Percentiles rank a stretch among this genome's conserved stretches.
These are phyloP conservation scores for Nymphaea thermarum DNA, from an alignment of 164 flowering plant genomes.

Conservation along the genomic window DNA sequence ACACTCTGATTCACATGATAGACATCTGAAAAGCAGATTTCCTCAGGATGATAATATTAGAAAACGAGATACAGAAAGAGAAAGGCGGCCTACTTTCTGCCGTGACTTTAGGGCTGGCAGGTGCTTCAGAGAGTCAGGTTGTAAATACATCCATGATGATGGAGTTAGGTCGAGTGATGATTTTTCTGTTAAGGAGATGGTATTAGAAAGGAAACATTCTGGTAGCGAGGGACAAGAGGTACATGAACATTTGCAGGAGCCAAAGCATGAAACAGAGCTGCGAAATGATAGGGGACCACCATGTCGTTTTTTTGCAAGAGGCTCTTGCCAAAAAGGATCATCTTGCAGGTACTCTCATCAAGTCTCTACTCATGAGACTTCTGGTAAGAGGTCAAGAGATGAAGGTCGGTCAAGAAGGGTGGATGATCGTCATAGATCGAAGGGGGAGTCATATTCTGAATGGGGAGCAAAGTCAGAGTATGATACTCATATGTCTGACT, in stretches of 20 bases:
- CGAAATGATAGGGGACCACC: constrained; percentile 1
- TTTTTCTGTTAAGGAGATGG: constrained; percentile 8
- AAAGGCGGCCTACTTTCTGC: constrained; percentile 16
- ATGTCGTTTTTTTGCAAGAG: constrained; percentile 61
- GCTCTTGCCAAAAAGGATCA: constrained; percentile 52
- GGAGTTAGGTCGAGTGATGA: constrained; percentile 19
- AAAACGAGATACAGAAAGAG: constrained; percentile 10
- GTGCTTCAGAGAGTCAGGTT: constrained; percentile 39
- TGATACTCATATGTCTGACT: neutral
- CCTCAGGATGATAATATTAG: constrained; percentile 11
- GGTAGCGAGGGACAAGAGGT: constrained; percentile 4
- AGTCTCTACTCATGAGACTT: constrained; percentile 10
- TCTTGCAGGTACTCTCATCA: constrained; percentile 64
- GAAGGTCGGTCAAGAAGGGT: constrained; percentile 1
- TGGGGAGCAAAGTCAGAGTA: neutral
- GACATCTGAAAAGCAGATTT: constrained; percentile 6
- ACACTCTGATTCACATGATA: constrained; percentile 7
- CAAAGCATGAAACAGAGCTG: neutral
- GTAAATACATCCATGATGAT: constrained; percentile 39
- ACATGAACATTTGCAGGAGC: neutral
- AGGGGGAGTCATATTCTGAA: neutral
- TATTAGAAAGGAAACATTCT: constrained; percentile 20
- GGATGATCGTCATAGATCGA: neutral
- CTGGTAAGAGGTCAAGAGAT: constrained; percentile 24
- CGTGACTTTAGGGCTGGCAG: constrained; percentile 29